Percentiles rank a stretch among this genome's conserved stretches.
phyloP scores from a whole-genome alignment of 2,329 filamentous ascomycete species.

The Epichloe gansuensis region DNA sequence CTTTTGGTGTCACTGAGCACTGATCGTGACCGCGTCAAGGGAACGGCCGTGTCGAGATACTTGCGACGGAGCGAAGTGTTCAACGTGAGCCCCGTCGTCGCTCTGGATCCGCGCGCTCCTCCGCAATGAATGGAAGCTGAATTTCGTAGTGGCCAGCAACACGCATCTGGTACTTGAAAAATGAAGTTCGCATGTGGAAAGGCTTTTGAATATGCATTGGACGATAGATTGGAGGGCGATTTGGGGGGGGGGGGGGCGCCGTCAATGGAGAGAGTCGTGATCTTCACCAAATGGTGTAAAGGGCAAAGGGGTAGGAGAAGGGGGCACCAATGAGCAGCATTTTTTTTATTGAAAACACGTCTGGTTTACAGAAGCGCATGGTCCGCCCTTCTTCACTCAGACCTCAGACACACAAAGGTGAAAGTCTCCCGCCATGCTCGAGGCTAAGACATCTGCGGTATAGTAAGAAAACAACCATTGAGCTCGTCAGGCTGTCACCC shows the following conservation, averaged over 20 bases:
- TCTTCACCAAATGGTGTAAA: conserved; percentile 9
- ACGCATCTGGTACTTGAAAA: conserved; percentile 47
- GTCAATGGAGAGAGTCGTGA: conserved; percentile 2
- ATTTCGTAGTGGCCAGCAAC: conserved; percentile 35
- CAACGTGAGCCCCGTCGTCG: conserved; percentile 42
- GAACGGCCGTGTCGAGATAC: conserved; percentile 6
- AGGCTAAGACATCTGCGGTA: neutral
- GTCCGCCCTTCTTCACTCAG: neutral
- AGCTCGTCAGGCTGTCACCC: neutral
- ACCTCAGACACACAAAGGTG: too few species aligned
- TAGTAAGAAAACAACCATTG: too few species aligned
- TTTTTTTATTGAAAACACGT: neutral
- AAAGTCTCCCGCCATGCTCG: neutral
- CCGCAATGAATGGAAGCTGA: conserved; percentile 35
- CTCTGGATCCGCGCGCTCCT: conserved; percentile 44
- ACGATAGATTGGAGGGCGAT: conserved; percentile 9
- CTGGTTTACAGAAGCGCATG: neutral
- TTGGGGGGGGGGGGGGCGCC: conserved; percentile 6
- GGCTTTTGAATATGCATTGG: conserved; percentile 46
- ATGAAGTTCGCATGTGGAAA: conserved; percentile 30
- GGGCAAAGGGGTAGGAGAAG: neutral
- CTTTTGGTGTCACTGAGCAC: neutral
- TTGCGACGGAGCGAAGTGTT: conserved; percentile 9
- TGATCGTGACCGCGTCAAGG: neutral
- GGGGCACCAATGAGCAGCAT: neutral